These are phyloP conservation scores for Gossypium rotundifolium DNA, from an alignment of 345 rosid genomes.

Conservation along the genomic window DNA sequence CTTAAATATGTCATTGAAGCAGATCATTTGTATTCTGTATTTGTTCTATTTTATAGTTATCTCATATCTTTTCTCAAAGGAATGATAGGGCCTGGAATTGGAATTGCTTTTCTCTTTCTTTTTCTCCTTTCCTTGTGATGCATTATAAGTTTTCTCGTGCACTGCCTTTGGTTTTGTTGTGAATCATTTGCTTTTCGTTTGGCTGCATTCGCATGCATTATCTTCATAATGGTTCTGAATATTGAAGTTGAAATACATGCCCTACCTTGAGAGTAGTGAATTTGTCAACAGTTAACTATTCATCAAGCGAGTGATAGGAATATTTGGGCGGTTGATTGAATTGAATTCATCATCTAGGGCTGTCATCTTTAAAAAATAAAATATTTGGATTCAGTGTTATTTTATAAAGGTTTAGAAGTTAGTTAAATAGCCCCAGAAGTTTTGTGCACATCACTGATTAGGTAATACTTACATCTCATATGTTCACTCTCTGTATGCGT, in stretches of 20 bases:
- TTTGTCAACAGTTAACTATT: neutral
- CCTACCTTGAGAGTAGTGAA: neutral
- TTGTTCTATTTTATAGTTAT: neutral
- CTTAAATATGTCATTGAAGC: neutral
- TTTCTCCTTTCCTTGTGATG: neutral
- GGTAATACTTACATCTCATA: neutral
- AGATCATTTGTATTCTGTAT: neutral
- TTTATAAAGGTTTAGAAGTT: neutral
- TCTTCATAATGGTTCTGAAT: neutral
- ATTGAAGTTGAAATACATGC: neutral
- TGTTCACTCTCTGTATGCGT: constrained; percentile 11
- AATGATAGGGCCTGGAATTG: neutral
- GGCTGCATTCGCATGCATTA: neutral
- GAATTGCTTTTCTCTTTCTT: neutral
- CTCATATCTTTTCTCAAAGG: neutral
- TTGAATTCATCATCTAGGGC: neutral
- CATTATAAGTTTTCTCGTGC: neutral
- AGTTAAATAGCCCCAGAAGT: neutral
- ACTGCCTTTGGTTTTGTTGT: neutral
- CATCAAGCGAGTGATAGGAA: neutral
- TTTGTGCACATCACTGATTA: neutral
- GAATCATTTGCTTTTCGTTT: neutral
- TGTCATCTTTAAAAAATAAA: neutral
- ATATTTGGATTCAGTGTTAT: neutral
- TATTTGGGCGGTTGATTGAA: neutral